Conservation (phyloP, 2,329 filamentous ascomycete species). For the Sphaerulina musiva region DNA sequence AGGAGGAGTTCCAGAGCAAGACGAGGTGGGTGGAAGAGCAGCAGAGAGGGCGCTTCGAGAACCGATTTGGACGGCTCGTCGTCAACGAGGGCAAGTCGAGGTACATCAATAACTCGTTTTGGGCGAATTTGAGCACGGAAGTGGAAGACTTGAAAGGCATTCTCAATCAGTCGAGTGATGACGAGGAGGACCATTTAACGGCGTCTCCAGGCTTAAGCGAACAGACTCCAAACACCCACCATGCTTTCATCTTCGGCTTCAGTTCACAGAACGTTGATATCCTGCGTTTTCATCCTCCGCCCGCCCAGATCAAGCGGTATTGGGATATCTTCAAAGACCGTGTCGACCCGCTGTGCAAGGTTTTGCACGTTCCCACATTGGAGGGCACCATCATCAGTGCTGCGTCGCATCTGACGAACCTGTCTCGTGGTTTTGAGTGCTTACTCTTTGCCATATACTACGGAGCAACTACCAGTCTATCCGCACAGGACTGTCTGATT, state of each 20-base stretch:
- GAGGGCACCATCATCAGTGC: conserved; percentile 57
- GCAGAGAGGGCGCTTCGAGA: conserved; percentile 29
- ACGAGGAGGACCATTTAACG: conserved; percentile 52
- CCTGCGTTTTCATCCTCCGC: conserved; percentile 56
- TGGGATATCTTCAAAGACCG: conserved; percentile 69
- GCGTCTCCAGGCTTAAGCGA: conserved; percentile 27
- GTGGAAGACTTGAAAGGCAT: conserved; percentile 58
- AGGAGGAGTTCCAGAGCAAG: conserved; percentile 20
- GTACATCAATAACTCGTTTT: conserved; percentile 69
- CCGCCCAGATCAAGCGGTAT: conserved; percentile 59
- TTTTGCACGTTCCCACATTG: conserved; percentile 63
- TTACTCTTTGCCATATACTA: conserved; percentile 59
- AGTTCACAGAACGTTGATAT: conserved; percentile 64
- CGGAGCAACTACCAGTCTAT: conserved; percentile 49
- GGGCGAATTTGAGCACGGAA: conserved; percentile 65
- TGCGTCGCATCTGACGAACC: conserved; percentile 51
- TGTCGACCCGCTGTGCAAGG: conserved; percentile 65
- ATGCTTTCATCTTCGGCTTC: conserved; percentile 67
- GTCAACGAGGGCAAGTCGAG: conserved; percentile 63
- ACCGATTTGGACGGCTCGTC: conserved; percentile 61
- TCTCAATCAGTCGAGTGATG: conserved; percentile 55
- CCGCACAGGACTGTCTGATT: conserved; percentile 42
- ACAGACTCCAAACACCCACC: conserved; percentile 49
- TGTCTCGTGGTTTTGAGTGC: conserved; percentile 53
- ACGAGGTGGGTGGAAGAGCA: conserved; percentile 26